phyloP scores from a whole-genome alignment of 2,329 filamentous ascomycete genomes.

The Aspergillus felis region DNA sequence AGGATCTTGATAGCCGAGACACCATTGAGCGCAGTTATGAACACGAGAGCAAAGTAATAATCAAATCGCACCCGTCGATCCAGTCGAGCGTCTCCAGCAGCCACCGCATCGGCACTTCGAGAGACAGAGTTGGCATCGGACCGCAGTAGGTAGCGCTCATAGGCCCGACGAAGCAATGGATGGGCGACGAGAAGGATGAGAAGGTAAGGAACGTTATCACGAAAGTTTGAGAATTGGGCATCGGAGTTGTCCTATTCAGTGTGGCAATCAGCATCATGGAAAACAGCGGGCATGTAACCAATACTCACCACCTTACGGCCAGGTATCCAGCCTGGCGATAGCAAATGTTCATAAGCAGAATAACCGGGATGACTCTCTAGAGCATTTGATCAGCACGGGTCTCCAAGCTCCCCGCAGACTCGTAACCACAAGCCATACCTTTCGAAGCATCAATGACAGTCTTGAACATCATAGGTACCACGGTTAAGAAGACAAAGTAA shows the following conservation, averaged over 20 bases:
- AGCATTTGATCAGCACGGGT: conserved; percentile 13
- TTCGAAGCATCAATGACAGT: conserved; percentile 80
- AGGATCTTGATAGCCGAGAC: conserved; percentile 81
- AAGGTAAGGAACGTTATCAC: conserved; percentile 80
- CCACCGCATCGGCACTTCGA: conserved; percentile 14
- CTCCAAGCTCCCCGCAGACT: neutral
- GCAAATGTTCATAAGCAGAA: conserved; percentile 63
- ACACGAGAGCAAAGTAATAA: conserved; percentile 72
- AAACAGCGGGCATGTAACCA: neutral
- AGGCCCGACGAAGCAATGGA: conserved; percentile 70
- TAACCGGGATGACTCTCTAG: conserved; percentile 79
- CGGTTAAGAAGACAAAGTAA: conserved; percentile 61
- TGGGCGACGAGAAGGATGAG: conserved; percentile 70
- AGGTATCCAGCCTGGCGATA: conserved; percentile 84
- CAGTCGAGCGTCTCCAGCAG: conserved; percentile 53
- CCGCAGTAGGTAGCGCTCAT: conserved; percentile 55
- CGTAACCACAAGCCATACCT: conserved; percentile 50
- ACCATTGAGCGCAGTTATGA: conserved; percentile 76
- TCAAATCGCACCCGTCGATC: conserved; percentile 77
- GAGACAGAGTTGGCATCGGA: conserved; percentile 22
- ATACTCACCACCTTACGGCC: conserved; percentile 76
- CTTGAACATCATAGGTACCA: conserved; percentile 86
- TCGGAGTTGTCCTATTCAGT: conserved; percentile 75
- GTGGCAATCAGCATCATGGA: conserved; percentile 14
- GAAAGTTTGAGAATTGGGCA: conserved; percentile 78